A percentile compares a stretch with the other conserved stretches of the same genome.
phyloP scores from a whole-genome alignment of 2,329 filamentous ascomycete genomes.

The Keithomyces neogunnii region DNA sequence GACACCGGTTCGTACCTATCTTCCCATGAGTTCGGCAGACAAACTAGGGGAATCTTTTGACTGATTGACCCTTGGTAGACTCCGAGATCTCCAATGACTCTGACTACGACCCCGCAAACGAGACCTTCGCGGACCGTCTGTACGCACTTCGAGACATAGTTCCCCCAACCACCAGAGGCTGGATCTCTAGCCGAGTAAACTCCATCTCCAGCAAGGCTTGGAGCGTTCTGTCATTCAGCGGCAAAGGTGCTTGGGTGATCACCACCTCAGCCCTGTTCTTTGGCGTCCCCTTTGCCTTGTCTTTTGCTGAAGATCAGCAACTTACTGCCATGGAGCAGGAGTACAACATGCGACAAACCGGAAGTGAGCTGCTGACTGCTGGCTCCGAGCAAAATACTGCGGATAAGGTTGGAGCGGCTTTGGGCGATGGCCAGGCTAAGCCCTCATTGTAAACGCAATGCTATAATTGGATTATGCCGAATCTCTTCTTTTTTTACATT shows the following conservation, averaged over 20 bases:
- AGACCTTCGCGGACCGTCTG: constrained; percentile 60
- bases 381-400: constrained; percentile 36
- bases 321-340: constrained; percentile 96
- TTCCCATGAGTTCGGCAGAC: not conserved
- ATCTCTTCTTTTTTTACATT: not conserved
- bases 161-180: constrained; percentile 61
- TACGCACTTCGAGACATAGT: constrained; percentile 69
- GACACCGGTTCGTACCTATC: constrained; percentile 64
- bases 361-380: constrained; percentile 59
- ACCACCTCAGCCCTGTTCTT: constrained; percentile 83
- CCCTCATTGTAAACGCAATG: constrained; percentile 37
- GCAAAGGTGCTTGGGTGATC: constrained; percentile 84
- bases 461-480: not conserved
- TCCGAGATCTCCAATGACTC: constrained; percentile 79
- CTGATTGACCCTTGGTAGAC: constrained; percentile 37
- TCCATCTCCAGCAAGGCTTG: constrained; percentile 42
- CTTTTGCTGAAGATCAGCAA: constrained; percentile 93
- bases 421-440: constrained; percentile 38
- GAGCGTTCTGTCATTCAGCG: constrained; percentile 59
- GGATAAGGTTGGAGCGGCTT: constrained; percentile 39
- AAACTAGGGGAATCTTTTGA: constrained; percentile 1
- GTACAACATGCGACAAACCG: constrained; percentile 89
- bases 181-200: constrained; percentile 52
- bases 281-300: constrained; percentile 87
- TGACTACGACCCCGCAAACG: constrained; percentile 52